Conservation (phyloP, 371 early-diverging fungal genomes). For the Smittium culicis region DNA sequence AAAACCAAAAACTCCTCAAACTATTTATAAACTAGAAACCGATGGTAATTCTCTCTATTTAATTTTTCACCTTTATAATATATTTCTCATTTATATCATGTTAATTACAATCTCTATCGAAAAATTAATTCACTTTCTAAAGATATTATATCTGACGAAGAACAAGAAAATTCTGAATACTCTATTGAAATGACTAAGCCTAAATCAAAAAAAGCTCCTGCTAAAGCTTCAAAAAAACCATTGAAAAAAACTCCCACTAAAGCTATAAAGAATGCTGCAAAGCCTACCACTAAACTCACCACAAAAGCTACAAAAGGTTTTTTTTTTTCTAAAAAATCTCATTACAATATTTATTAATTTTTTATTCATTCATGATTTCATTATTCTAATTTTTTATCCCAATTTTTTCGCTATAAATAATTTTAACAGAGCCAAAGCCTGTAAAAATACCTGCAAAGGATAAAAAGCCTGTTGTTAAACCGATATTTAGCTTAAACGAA, state of each 20-base stretch:
- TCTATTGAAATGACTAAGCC: not conserved
- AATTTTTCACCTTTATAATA: not conserved
- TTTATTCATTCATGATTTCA: too few species aligned
- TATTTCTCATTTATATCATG: too few species aligned
- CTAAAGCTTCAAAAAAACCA: too few species aligned
- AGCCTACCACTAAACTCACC: too few species aligned
- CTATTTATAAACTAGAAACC: not conserved
- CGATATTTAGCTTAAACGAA: slow-evolving; percentile 9
- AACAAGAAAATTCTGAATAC: not conserved
- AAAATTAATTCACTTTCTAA: not conserved
- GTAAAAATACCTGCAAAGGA: not conserved
- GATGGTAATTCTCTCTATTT: not conserved
- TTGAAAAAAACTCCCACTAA: too few species aligned
- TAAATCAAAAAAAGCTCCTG: not conserved
- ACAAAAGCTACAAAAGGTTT: too few species aligned
- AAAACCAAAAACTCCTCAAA: too few species aligned
- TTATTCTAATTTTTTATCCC: not conserved
- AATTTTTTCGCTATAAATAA: not conserved
- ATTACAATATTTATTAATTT: not conserved
- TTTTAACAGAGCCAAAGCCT: too few species aligned
- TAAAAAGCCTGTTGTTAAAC: not conserved
- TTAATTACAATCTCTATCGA: not conserved
- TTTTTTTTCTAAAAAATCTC: not conserved
- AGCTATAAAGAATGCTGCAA: not conserved
- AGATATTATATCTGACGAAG: not conserved